phyloP scores from a whole-genome alignment of 257 asterid species.

The Jaltomata sinuosa region DNA sequence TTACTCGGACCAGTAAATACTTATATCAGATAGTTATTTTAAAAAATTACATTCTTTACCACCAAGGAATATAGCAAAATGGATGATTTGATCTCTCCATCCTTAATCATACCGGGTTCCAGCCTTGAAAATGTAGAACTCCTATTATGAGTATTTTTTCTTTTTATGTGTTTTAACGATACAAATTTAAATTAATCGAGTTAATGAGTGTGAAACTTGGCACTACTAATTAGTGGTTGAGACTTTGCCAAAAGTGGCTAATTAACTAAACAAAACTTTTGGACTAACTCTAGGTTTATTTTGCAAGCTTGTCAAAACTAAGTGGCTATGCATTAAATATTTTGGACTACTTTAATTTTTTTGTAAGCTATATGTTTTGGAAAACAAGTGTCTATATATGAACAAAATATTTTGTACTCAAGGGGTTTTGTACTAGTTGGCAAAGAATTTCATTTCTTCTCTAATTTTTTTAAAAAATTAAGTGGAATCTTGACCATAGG shows the following conservation, averaged over 20 bases:
- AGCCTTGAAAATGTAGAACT: not conserved
- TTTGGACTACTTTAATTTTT: not conserved
- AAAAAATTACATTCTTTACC: not conserved
- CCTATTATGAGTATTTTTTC: not conserved
- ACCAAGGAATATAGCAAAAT: no score
- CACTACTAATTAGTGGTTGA: not conserved
- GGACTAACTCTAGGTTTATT: not conserved
- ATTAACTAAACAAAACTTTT: not conserved
- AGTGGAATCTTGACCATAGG: not conserved
- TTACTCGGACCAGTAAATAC: not conserved
- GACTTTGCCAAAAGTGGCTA: not conserved
- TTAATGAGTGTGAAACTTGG: not conserved
- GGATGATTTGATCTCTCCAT: not conserved
- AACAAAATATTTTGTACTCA: not conserved
- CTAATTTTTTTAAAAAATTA: not conserved
- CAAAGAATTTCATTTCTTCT: not conserved
- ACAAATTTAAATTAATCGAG: not conserved
- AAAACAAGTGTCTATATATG: not conserved
- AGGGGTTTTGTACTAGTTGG: not conserved
- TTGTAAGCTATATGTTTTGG: not conserved
- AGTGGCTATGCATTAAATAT: not conserved
- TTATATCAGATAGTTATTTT: not conserved
- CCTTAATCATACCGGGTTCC: not conserved
- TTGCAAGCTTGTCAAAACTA: not conserved
- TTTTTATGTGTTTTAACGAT: not conserved